Evolutionary conservation across 306 rosid genomes (phyloP).

Genomic region (Quercus engelmannii): DNA sequence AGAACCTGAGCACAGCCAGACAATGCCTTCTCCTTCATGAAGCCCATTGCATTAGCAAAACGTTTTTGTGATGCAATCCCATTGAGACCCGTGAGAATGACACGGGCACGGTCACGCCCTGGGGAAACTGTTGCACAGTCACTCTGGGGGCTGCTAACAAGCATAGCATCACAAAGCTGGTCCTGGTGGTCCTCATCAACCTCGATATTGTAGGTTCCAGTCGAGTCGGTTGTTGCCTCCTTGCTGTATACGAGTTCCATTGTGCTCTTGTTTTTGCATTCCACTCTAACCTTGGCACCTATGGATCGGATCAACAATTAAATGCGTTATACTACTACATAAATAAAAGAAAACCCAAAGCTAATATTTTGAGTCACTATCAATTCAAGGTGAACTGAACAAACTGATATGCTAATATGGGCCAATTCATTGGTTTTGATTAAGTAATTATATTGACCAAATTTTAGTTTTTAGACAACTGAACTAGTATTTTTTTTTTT

Average conservation of each 20-base stretch:
- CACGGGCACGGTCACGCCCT: conserved; percentile 81
- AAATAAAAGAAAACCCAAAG: too few relatives aligned
- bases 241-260: conserved; percentile 41
- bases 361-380: not conserved
- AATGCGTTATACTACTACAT: not conserved
- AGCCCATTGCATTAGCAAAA: conserved; percentile 70
- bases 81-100: conserved; percentile 67
- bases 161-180: conserved; percentile 63
- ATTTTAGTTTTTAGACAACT: too few relatives aligned
- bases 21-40: conserved; percentile 34
- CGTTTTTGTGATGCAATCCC: conserved; percentile 67
- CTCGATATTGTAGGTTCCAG: conserved; percentile 48
- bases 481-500: too few relatives aligned
- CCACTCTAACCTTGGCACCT: conserved; percentile 80
- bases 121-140: conserved; percentile 40
- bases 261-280: conserved; percentile 54
- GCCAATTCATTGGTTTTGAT: too few relatives aligned
- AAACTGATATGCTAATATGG: too few relatives aligned
- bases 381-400: not conserved
- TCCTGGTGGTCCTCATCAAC: conserved; percentile 66
- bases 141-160: conserved; percentile 55
- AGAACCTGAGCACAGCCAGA: conserved; percentile 64
- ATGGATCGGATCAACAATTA: not conserved
- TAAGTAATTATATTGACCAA: too few relatives aligned
- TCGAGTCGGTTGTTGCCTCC: conserved; percentile 50